Base-by-base conservation (phyloP, 495 filamentous ascomycete genomes). In the Annulohypoxylon moriforme region DNA sequence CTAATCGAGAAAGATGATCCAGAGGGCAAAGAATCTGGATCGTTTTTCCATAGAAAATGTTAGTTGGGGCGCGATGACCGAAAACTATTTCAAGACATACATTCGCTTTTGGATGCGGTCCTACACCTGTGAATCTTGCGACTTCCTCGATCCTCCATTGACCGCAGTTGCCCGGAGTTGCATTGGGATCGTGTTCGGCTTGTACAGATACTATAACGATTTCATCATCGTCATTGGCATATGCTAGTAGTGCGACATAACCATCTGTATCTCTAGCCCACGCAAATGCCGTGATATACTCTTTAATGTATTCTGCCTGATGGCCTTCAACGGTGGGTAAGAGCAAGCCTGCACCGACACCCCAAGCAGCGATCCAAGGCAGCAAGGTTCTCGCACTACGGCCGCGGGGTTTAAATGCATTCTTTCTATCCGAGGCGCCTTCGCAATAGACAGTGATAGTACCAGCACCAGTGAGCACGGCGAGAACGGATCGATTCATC, bases 1-100 rank as follows among this genome's bases (percentile, higher is more conserved):
- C 68, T 82, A 9, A 86, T 71, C 1, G 81, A 79, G 44, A 83
- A 86, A 9, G 81, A 81, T 1, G 81, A 85, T 11, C 80, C 80
- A 31, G 63, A 78, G 7, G 80, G 80, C 0, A 71, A 73, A 27
- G 67, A 83, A 44, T 84, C 81, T 0, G 81, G 80, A 38, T 84
- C 82, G 25, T 65, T 69, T 4, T 67, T 62, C 75, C 75, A 33
- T 8, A 27, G 18, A 6, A 42, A 31, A 1, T 3, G 33, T 73
- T 33, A 69, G 61, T 9, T 60, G 9, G 5, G 11, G 10, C 20
- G 63, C 2, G 60, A 16, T 8, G 24, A 14, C 42, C 31, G 4
- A 18, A 8, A 20, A 33, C 49, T 10, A 33, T 11, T 10, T 27
- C 16, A 36, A 4, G 2, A 77, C 81, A 72, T 70, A 83, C 80